Evolutionary conservation across 2,329 filamentous ascomycete species (phyloP), one percentile per base, ranked within the genome.

Genomic region (Ophiocordyceps camponoti-floridani): DNA sequence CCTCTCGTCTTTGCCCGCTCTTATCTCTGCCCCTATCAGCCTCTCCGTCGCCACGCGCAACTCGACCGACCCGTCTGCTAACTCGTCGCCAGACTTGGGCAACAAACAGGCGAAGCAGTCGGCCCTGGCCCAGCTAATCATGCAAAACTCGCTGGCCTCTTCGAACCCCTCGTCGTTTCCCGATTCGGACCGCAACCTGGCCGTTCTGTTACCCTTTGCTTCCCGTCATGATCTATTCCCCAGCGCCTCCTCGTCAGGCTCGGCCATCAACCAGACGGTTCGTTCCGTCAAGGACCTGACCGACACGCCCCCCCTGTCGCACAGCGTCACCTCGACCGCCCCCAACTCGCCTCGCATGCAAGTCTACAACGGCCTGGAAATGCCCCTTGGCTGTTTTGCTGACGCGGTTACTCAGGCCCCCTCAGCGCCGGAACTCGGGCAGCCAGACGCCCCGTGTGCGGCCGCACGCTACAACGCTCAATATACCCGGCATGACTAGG

Each of bases 401-500:
- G 31, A 35, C 31, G n/a, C 31, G 13, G 31, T n/a, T n/a, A 6
- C 13, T n/a, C 53, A 85, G 82, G 53, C 75, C 74, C 43, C 78
- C 82, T 1, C 61, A 79, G 48, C 69, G 82, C 56, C 80, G 83
- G 56, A 84, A 81, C 54, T 91, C 85, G 11, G 82, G 82, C 47
- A 72, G 70, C 43, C 78, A 79, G 26, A 94, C 88, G 6, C 87
- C 88, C 27, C 73, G 83, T 50, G 73, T 86, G 43, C 77, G 82
- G 51, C 74, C 80, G 19, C 86, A 93, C 62, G 87, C 91, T 10
- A 96, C 91, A 14, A 95, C 91, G 13, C 79, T 96, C 55, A 94
- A 94, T 61, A 95, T 98, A 48, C 91, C 91, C 46, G 91, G 91
- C 51, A 79, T 98, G 69, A 98, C 91, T 47, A 83, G 87, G 56